Evolutionary conservation across 2,329 filamentous ascomycete genomes (phyloP), one percentile per base, ranked within the genome.

Genomic region (Colletotrichum caudatum): DNA sequence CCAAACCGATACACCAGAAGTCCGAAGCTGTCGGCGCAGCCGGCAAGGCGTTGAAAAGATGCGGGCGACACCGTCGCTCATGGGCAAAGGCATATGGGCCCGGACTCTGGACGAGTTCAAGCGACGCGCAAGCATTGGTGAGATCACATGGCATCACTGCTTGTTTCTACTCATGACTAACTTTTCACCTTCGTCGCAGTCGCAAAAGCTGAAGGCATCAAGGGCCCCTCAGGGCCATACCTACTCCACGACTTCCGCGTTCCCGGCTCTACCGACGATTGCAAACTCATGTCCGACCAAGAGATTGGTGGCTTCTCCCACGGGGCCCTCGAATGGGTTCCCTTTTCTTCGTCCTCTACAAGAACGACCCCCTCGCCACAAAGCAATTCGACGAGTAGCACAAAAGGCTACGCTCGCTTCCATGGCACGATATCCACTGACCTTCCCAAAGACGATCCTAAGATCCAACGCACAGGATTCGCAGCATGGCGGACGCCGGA

Each of bases 401-500:
- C 79, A 56, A 41, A 76, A 26, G 77, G 80, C 39, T 93, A 97
- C 82, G 90, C 91, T 23, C 89, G 92, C 72, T 99, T 98, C 84
- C 90, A 95, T 82, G 96, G 96, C 74, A 89, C 81, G 68, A 98
- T 99, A 78, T 97, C 94, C 2, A 97, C 92, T 16, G 90, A 93
- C 68, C 88, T 99, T 1, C 96, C 96, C 0, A 82, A 85, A 14
- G 88, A 95, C 81, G 86, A 87, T 51, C 92, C 92, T n/a, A 87
- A 93, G 48, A 86, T 97, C 54, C 88, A 94, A 77, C 87, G 94
- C 56, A 92, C 90, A 71, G 96, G 96, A 56, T 99, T 95, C 80
- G 95, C 96, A 1, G 96, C 92, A 2, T 99, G 94, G 86, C 88
- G 95, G 69, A 98, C 97, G 26, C 86, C 89, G 60, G 94, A 97